Conservation (phyloP, 495 filamentous ascomycete species). For the Filosporella fistucella region DNA sequence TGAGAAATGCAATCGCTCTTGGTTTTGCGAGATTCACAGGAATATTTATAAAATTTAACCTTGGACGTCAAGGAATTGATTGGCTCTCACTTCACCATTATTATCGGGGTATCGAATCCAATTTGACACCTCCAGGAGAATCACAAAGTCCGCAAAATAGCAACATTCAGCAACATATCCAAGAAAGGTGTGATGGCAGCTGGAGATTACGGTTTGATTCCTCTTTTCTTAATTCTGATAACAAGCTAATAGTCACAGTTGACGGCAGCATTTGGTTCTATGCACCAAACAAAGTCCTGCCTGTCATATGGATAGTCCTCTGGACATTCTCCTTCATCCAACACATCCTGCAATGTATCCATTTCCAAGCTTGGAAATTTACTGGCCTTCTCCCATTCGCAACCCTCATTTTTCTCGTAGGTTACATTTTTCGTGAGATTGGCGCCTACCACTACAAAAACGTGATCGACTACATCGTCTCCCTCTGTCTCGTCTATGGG, state of each 20-base stretch:
- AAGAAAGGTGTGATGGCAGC: no score
- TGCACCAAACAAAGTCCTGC: conserved; percentile 66
- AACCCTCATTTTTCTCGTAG: conserved; percentile 38
- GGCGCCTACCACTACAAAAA: conserved; percentile 56
- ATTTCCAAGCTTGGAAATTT: conserved; percentile 42
- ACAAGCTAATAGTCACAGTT: conserved; percentile 24
- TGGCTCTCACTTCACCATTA: no score
- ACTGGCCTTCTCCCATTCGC: conserved; percentile 48
- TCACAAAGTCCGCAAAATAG: no score
- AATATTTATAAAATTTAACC: no score
- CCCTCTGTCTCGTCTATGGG: neutral
- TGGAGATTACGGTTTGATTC: neutral
- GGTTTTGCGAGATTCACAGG: no score
- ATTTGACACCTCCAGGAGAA: no score
- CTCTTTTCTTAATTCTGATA: neutral
- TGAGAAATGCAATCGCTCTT: no score
- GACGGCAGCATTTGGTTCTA: conserved; percentile 59
- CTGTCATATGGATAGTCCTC: conserved; percentile 60
- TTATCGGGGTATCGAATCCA: no score
- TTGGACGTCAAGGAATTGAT: no score
- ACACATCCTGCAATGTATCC: conserved; percentile 56
- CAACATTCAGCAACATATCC: no score
- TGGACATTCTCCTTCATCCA: conserved; percentile 52
- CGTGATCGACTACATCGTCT: conserved; percentile 48
- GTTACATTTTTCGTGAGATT: conserved; percentile 52